These are phyloP conservation scores for Stemphylium beticola DNA, from an alignment of 2,329 filamentous ascomycete genomes.

Conservation along the genomic window DNA sequence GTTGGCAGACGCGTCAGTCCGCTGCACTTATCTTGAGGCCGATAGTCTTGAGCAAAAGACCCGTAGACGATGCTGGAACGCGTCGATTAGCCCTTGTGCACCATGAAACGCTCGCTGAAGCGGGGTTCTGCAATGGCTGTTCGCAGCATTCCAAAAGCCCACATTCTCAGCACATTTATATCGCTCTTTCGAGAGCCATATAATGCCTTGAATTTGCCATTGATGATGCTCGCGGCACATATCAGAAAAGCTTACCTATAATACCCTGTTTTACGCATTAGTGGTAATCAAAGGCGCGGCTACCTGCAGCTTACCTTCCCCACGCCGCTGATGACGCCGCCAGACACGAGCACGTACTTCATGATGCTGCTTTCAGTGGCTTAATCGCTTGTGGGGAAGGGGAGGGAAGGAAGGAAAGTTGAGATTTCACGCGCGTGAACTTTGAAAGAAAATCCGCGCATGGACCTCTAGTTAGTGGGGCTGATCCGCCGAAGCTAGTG, in stretches of 20 bases:
- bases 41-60: slow-evolving; percentile 78
- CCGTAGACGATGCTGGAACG: slow-evolving; percentile 69
- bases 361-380: slow-evolving; percentile 60
- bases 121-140: not conserved
- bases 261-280: slow-evolving; percentile 60
- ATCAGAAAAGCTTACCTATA: slow-evolving; percentile 60
- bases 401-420: slow-evolving; percentile 48
- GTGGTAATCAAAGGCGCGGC: slow-evolving; percentile 24
- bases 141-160: not conserved
- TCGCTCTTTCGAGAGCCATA: not conserved
- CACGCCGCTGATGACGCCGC: slow-evolving; percentile 60
- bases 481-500: slow-evolving; percentile 14
- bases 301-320: slow-evolving; percentile 53
- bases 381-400: slow-evolving; percentile 50
- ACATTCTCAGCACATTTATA: not conserved
- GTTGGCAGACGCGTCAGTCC: slow-evolving; percentile 16
- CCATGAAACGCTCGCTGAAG: not conserved
- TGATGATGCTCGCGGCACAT: not conserved
- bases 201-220: not conserved
- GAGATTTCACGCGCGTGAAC: slow-evolving; percentile 26
- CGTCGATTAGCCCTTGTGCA: slow-evolving; percentile 28
- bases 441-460: slow-evolving; percentile 39
- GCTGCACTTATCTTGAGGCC: slow-evolving; percentile 73
- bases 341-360: slow-evolving; percentile 83
- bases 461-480: slow-evolving; percentile 15